Base-by-base conservation (phyloP, 192 early-diverging fungal species). In the Podila verticillata region DNA sequence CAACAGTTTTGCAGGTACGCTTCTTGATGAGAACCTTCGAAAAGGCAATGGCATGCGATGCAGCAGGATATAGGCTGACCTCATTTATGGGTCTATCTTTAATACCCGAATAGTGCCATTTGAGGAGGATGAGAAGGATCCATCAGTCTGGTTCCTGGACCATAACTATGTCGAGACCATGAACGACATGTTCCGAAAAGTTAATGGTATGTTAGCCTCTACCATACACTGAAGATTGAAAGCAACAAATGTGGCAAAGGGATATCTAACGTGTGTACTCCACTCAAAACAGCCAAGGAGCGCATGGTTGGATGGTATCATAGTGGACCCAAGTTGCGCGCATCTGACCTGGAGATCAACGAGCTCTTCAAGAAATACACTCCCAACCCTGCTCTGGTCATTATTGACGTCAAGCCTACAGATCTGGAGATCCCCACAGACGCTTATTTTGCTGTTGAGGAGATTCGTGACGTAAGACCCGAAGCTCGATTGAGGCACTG, bases 151-250 rank as follows among this genome's bases (percentile, higher is more conserved):
- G 98, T 99, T 96, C 85, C 87, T 99, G 66, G 98, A 99, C 85
- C 97, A 99, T 88, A 97, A 98, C 86, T 99, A 98, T 82, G 95
- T 97, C 35, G 98, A 99, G 75, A 94, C 96, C 6, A 99, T 99
- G 98, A 96, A 97, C 68, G 97, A 98, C 66, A 99, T 99, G 98
- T 99, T 98, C 84, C 97, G 96, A 83, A 99, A 99, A 88, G 96
- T 99, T 29, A 99, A 98, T 85, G 97, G 95, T 91, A 90, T 83
- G 85, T 51, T 62, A 39, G 17, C 20, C 7, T 32, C 30, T 34
- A 59, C 28, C 17, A 19, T 22, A 26, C 22, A 29, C 13, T 44
- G 15, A 44, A 44, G 15, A 44, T 44, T 44, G 39, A 44, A 15
- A 12, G 39, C 17, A 4, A 44, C 0, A 12, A 15, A 9, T 56